Evolutionary conservation across 2,329 filamentous ascomycete genomes (phyloP), one percentile per base, ranked within the genome.

Genomic region (Fusarium denticulatum): DNA sequence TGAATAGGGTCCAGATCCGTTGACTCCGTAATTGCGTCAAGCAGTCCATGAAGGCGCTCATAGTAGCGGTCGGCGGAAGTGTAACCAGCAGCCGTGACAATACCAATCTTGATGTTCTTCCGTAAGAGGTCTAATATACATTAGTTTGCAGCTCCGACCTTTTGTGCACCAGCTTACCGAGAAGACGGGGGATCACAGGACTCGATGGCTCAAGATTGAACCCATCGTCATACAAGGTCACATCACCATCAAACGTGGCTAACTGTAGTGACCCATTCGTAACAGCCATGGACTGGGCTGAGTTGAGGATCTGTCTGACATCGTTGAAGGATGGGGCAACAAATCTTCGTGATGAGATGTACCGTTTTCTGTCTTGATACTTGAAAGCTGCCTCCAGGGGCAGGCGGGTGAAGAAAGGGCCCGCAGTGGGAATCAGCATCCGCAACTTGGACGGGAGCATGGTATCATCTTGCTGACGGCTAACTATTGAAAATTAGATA

Each of bases 301-400:
- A 96, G 84, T 99, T 99, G 76, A 99, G 89, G 58, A 97, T 93
- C 30, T 98, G 87, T 5, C 96, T 91, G 67, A 99, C 91, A 80
- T 99, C 96, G 83, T 99, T 99, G 88, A 99, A 99, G 4, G 94
- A 97, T 0, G 96, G 96, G 2, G 96, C 93, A 5, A 99, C 96
- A 80, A 98, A 98, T 69, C 96, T 92, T 30, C 96, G 89, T 4
- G 92, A 94, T 34, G 94, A 97, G 78, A 99, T 99, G 82, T 92
- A 93, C 12, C 96, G 91, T 73, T 92, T 92, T 66, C 88, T 85
- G 81, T 99, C 96, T 83, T 98, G 96, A 82, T 94, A 96, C 75
- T 92, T 91, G 85, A 98, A 98, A 12, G 96, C 96, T 55, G 95
- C 94, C 79, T 96, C 94, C 14, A 98, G 89, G 6, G 93, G 92